These are phyloP conservation scores for Aspergillus floridensis DNA, from an alignment of 2,329 filamentous ascomycete species.

Conservation along the genomic window DNA sequence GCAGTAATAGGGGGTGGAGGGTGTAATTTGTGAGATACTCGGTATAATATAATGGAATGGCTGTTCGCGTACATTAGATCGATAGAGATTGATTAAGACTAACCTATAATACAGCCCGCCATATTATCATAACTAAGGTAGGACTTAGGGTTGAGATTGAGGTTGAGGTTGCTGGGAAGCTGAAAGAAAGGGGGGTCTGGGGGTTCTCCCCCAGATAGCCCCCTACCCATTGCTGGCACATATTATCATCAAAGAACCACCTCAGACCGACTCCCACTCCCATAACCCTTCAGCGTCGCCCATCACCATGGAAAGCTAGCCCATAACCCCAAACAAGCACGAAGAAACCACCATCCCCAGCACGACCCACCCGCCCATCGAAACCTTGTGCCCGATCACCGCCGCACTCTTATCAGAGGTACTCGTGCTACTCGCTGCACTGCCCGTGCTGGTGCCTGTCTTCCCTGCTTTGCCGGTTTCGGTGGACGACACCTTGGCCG, in stretches of 20 bases:
- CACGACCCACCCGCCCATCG: background rate
- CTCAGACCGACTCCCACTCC: background rate
- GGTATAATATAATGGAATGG: too few relatives aligned
- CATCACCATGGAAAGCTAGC: background rate
- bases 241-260: background rate
- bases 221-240: background rate
- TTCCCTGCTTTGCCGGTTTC: constrained; percentile 15
- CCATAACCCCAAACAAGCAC: background rate
- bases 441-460: background rate
- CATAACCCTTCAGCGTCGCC: too few relatives aligned
- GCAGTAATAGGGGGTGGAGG: background rate
- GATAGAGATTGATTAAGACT: too few relatives aligned
- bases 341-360: constrained; percentile 1
- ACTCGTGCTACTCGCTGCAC: background rate
- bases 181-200: too few relatives aligned
- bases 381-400: background rate
- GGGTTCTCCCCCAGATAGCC: too few relatives aligned
- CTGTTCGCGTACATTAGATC: background rate
- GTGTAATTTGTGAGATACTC: background rate
- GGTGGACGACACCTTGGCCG: constrained; percentile 34
- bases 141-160: too few relatives aligned
- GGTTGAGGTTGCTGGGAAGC: too few relatives aligned
- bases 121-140: background rate
- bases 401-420: background rate
- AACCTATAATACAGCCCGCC: background rate